A percentile compares a stretch with the other conserved stretches of the same genome.
These are phyloP conservation scores for Ustilago curta DNA, from an alignment of 1,284 basidiomycete genomes.

Conservation along the genomic window DNA sequence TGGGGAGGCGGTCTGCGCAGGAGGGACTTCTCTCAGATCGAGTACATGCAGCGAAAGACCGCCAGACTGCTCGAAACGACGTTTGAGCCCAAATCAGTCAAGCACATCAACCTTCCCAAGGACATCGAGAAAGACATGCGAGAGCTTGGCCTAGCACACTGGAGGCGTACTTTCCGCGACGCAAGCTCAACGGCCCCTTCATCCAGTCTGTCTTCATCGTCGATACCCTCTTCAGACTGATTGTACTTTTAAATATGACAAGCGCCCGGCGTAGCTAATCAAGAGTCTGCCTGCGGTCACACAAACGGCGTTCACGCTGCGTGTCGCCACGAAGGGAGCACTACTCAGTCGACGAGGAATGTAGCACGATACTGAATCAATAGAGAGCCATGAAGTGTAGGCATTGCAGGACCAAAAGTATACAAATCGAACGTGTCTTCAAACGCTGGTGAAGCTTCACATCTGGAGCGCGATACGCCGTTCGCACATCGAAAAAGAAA, in stretches of 20 bases:
- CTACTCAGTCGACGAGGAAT: too few relatives aligned
- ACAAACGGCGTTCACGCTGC: not conserved
- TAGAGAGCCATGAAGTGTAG: not conserved
- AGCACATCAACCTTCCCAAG: conserved; percentile 56
- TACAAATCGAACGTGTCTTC: conserved; percentile 10
- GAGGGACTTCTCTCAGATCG: conserved; percentile 65
- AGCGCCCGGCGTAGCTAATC: not conserved
- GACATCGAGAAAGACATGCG: conserved; percentile 49
- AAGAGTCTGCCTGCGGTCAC: not conserved
- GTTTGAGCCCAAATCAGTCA: conserved; percentile 58
- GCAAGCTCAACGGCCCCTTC: conserved; percentile 13
- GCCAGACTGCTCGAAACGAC: conserved; percentile 59
- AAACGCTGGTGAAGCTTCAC: too few relatives aligned
- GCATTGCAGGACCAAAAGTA: conserved; percentile 14
- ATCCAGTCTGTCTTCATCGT: conserved; percentile 3
- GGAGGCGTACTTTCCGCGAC: conserved; percentile 30
- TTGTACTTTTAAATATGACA: not conserved
- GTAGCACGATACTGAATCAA: too few relatives aligned
- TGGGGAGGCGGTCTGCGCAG: conserved; percentile 61
- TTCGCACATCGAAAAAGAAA: too few relatives aligned
- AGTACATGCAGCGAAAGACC: conserved; percentile 65
- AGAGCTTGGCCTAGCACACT: conserved; percentile 39
- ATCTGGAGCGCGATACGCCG: too few relatives aligned
- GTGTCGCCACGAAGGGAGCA: not conserved
- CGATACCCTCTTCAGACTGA: conserved; percentile 18